Evolutionary conservation across 768 basidiomycete species (phyloP), one percentile per base, ranked within the genome.

Genomic region (Lanmaoa rubissima): DNA sequence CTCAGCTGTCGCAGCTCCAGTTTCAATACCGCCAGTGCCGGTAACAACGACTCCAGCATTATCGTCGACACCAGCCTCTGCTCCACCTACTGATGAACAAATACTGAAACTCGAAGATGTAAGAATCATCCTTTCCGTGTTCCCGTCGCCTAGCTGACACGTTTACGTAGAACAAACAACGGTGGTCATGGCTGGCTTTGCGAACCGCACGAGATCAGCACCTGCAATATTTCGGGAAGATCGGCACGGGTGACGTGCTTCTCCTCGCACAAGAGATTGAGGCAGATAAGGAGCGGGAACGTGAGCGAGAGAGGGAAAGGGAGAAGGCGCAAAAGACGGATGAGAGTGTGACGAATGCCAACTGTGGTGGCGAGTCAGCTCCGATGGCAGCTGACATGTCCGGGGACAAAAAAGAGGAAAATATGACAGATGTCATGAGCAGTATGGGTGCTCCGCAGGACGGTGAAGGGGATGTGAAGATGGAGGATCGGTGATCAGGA

Each of bases 161-260:
- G 21, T 48, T 35, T 61, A 44, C 56, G 19, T 65, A 92, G 92
- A 86, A 84, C 71, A 90, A 91, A 63, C 81, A 86, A 58, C 82
- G 88, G 4, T 83, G 85, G 79, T 76, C 89, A 6, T 94, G 92
- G 92, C 79, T 92, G 17, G 88, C 87, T 9, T 79, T 94, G 56
- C 87, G 92, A 19, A 80, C 83, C 41, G 84, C 88, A 52, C 86
- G 91, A 38, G 85, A 90, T 61, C 79, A 80, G 56, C 75, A 92
- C 69, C 69, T 92, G 40, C 82, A 86, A 59, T 84, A 90, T 62
- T 93, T 94, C 61, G 81, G 85, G n/a, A 87, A 84, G 74, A 92
- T 92, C 58, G 90, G 88, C 17, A 84, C 84, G 7, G 90, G 89
- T 9, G 90, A 93, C 58, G 75, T 94, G 58, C 79, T 79, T 48